Evolutionary conservation across 225 moss, liverwort and hornwort genomes (phyloP).

Genomic region (Neckera pumila): DNA sequence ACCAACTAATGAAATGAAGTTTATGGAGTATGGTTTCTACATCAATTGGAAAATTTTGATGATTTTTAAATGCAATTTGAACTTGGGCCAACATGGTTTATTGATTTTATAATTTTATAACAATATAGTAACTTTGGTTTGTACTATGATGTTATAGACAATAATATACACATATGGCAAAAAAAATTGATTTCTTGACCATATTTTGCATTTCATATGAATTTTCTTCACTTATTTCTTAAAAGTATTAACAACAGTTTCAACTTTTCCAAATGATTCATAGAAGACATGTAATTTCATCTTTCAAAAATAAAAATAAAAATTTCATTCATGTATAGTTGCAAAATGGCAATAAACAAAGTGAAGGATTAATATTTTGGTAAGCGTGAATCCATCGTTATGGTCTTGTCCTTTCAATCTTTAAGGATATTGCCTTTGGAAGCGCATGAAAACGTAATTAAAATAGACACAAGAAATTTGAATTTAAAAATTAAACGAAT

Average conservation of each 20-base stretch:
- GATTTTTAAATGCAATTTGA: neutral
- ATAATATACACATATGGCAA: too few species aligned
- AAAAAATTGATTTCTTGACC: rapidly evolving
- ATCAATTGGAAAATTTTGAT: neutral
- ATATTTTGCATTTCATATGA: neutral
- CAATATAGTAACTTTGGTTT: neutral
- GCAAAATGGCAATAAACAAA: neutral
- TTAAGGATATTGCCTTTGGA: neutral
- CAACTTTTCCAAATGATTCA: neutral
- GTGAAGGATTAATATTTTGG: too few species aligned
- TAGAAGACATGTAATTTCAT: too few species aligned
- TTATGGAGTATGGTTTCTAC: rapidly evolving
- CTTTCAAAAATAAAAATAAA: too few species aligned
- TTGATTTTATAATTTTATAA: neutral
- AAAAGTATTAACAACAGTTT: neutral
- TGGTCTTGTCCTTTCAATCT: rapidly evolving
- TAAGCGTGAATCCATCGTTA: rapidly evolving
- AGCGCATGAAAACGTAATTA: neutral
- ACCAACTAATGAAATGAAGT: neutral
- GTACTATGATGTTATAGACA: neutral
- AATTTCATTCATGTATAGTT: too few species aligned
- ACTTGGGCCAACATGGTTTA: neutral
- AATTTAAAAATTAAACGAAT: neutral
- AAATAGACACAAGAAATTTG: neutral
- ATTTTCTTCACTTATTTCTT: neutral